phyloP scores from a whole-genome alignment of 306 rosid genomes.

The Quercus berberidifolia region DNA sequence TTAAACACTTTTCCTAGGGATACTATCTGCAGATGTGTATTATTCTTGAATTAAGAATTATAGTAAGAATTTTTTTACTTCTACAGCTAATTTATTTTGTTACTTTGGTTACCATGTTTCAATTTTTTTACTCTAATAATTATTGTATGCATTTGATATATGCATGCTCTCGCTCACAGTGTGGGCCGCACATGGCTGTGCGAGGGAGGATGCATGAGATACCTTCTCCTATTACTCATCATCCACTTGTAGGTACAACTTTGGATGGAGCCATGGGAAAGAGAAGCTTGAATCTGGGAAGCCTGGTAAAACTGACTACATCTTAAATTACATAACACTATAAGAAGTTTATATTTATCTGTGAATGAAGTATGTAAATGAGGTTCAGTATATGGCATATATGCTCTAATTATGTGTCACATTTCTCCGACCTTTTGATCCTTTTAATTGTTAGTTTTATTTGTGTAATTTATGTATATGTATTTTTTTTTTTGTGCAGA shows the following conservation, averaged over 20 bases:
- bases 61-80: neutral
- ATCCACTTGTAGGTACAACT: constrained; percentile 65
- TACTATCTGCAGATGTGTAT: neutral
- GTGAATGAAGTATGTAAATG: neutral
- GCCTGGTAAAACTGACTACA: constrained; percentile 51
- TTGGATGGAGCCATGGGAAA: constrained; percentile 99
- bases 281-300: constrained; percentile 95
- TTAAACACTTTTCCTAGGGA: neutral
- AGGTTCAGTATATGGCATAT: neutral
- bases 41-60: neutral
- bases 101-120: neutral
- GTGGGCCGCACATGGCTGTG: too few species aligned
- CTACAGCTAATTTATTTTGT: neutral
- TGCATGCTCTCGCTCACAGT: too few species aligned
- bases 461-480: neutral
- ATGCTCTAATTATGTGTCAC: neutral
- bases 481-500: constrained; percentile 42
- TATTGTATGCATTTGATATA: too few species aligned
- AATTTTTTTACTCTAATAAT: neutral
- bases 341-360: neutral
- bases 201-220: too few species aligned
- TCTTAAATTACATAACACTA: constrained; percentile 11
- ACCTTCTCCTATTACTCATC: constrained; percentile 13
- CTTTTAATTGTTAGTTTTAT: neutral
- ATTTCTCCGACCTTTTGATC: constrained; percentile 2